Evolutionary conservation across 257 asterid species (phyloP).

Genomic region (Coffea eugenioides): DNA sequence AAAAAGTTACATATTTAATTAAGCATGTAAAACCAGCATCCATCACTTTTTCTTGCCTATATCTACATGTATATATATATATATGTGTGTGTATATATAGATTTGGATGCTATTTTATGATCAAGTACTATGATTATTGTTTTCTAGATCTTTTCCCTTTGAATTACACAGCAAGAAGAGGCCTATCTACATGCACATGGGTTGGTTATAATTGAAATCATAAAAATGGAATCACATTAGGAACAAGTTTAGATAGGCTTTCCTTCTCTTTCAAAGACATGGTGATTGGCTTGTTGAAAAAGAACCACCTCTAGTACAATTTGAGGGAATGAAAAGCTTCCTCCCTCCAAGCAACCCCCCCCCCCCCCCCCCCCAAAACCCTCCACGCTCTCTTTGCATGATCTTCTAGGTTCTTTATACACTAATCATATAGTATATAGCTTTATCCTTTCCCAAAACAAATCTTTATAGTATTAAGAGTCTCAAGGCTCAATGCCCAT

Average conservation of each 20-base stretch:
- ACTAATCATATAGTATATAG: constrained; percentile 8
- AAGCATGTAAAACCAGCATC: background rate
- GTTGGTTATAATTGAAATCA: constrained; percentile 44
- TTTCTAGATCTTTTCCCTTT: background rate
- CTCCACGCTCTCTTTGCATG: constrained; percentile 1
- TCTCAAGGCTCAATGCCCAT: background rate
- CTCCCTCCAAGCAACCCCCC: constrained; percentile 7
- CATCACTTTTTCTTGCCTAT: background rate
- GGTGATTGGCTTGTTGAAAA: constrained; percentile 61
- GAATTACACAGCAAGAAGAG: constrained; percentile 1
- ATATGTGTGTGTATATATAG: no score
- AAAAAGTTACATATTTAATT: no score
- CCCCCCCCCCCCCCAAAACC: constrained; percentile 1
- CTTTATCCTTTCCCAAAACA: background rate
- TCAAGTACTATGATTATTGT: constrained; percentile 5
- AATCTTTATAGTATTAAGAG: background rate
- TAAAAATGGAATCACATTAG: constrained; percentile 39
- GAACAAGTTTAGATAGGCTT: constrained; percentile 40
- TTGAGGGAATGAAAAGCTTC: constrained; percentile 21
- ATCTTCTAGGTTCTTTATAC: background rate
- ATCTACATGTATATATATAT: background rate
- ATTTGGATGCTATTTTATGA: background rate
- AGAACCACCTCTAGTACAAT: constrained; percentile 26
- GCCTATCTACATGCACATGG: constrained; percentile 41
- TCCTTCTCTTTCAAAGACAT: constrained; percentile 60